These are phyloP conservation scores for Solanum paucissectum DNA, from an alignment of 257 asterid species.

Conservation along the genomic window DNA sequence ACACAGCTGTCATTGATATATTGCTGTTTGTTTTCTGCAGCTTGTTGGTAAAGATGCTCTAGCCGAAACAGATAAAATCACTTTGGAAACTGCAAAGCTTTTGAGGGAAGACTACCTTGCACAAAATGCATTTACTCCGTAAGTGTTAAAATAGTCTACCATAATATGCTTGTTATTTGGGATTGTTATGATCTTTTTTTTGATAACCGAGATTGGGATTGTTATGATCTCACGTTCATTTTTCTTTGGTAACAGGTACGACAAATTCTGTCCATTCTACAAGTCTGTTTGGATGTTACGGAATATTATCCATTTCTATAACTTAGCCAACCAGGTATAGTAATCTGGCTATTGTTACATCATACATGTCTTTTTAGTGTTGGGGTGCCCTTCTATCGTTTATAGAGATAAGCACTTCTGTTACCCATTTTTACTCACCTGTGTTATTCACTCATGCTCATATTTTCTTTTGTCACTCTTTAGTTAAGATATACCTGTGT, in stretches of 20 bases:
- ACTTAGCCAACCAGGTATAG: conserved; percentile 89
- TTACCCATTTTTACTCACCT: not conserved
- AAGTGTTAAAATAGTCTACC: conserved; percentile 4
- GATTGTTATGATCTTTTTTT: not conserved
- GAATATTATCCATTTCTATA: conserved; percentile 88
- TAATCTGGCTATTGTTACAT: not conserved
- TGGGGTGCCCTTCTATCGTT: not conserved
- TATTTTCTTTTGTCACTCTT: not conserved
- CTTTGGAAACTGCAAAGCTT: conserved; percentile 93
- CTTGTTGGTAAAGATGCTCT: conserved; percentile 96
- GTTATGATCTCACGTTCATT: not conserved
- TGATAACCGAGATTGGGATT: not conserved
- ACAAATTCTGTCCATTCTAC: conserved; percentile 93
- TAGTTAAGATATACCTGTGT: not conserved
- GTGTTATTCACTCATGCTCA: not conserved
- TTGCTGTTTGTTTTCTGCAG: conserved; percentile 35
- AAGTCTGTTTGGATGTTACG: conserved; percentile 99
- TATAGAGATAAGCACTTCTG: not conserved
- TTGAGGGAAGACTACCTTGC: conserved; percentile 99
- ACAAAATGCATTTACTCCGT: conserved; percentile 97
- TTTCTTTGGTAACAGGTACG: conserved; percentile 46
- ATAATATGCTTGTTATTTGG: not conserved
- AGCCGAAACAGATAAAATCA: conserved; percentile 91
- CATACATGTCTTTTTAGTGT: not conserved
- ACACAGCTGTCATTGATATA: not conserved